These are phyloP conservation scores for Periconia sp. DNA, from an alignment of 2,329 filamentous ascomycete species.

Conservation along the genomic window DNA sequence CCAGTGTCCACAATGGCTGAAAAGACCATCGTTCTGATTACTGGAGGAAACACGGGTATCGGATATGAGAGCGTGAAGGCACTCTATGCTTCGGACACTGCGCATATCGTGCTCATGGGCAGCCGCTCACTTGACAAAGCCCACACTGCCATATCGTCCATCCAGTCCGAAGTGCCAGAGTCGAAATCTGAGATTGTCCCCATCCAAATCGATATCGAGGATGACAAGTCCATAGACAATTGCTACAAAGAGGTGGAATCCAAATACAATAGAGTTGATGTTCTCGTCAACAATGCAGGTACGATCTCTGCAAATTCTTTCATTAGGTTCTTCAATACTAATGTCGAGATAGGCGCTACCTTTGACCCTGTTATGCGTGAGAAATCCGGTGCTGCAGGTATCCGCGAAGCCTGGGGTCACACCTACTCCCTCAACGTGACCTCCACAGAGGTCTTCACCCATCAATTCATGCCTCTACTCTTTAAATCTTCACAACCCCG, in stretches of 20 bases:
- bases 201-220: constrained; percentile 60
- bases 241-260: constrained; percentile 52
- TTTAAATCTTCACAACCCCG: constrained; percentile 43
- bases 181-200: constrained; percentile 52
- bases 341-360: constrained; percentile 43
- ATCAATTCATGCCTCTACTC: constrained; percentile 45
- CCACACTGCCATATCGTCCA: constrained; percentile 51
- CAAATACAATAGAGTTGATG: constrained; percentile 57
- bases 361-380: constrained; percentile 49
- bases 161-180: constrained; percentile 51
- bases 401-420: constrained; percentile 46
- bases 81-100: constrained; percentile 53
- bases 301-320: constrained; percentile 6
- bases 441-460: constrained; percentile 47
- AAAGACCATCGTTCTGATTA: constrained; percentile 60
- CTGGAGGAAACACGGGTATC: constrained; percentile 67
- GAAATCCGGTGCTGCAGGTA: constrained; percentile 27
- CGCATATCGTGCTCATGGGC: constrained; percentile 64
- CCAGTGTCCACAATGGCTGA: constrained; percentile 27
- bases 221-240: constrained; percentile 59
- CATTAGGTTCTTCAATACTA: not conserved
- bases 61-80: constrained; percentile 65
- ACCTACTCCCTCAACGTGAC: constrained; percentile 48
- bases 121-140: constrained; percentile 60
- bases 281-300: constrained; percentile 65